Evolutionary conservation across 2,329 filamentous ascomycete species (phyloP).

Genomic region (Penicillium palitans): DNA sequence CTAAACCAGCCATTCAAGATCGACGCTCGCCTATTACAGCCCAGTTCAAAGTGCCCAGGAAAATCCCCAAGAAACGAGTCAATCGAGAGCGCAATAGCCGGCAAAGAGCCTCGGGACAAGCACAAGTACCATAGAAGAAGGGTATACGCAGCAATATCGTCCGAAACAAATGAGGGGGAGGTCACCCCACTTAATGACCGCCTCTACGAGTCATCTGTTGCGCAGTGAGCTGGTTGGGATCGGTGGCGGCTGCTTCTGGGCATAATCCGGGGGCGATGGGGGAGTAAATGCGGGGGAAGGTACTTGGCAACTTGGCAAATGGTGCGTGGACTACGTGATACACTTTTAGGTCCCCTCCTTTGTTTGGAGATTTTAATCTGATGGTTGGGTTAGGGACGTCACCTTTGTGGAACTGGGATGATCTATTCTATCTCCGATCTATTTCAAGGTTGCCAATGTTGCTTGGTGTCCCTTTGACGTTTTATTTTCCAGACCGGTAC

Average conservation of each 20-base stretch:
- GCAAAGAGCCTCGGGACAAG: constrained; percentile 14
- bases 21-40: constrained; percentile 4
- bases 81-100: constrained; percentile 10
- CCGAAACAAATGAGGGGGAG: constrained; percentile 10
- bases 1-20: not conserved
- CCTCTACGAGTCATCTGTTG: not conserved
- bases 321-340: not conserved
- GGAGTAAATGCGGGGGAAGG: constrained; percentile 5
- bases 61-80: not conserved
- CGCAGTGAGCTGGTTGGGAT: not conserved
- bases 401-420: not conserved
- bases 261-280: constrained; percentile 8
- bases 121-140: not conserved
- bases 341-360: not conserved
- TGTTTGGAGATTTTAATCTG: not conserved
- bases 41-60: not conserved
- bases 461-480: not conserved
- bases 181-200: not conserved
- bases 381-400: not conserved
- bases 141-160: not conserved
- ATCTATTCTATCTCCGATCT: not conserved
- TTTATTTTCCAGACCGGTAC: too few relatives aligned
- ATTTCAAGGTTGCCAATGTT: not conserved
- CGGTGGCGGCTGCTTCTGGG: not conserved
- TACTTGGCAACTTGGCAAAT: constrained; percentile 11